Evolutionary conservation across 106 monocot genomes (phyloP).

Genomic region (Hemerocallis citrina): DNA sequence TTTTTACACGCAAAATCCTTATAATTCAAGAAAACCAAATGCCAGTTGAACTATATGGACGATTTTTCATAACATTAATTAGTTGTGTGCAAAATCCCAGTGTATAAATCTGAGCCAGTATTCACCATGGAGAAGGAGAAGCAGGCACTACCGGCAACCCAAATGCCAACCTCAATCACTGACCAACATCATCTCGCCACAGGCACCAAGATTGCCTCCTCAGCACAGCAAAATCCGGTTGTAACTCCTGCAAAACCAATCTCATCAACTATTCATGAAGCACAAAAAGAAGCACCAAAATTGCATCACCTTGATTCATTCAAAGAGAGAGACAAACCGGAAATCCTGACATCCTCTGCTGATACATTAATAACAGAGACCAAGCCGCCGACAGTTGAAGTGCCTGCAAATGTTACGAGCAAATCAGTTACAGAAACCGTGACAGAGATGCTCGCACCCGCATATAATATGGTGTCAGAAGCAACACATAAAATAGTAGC

Average conservation of each 20-base stretch:
- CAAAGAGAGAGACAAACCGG: constrained; percentile 7
- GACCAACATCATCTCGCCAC: not conserved
- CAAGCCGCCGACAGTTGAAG: not conserved
- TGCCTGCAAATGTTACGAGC: not conserved
- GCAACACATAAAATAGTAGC: constrained; percentile 25
- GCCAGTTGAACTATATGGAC: no score
- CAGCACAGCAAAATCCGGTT: not conserved
- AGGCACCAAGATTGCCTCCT: not conserved
- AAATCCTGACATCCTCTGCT: not conserved
- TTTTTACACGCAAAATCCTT: no score
- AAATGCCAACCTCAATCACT: not conserved
- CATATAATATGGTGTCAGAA: constrained; percentile 22
- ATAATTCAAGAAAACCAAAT: no score
- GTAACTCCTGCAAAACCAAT: not conserved
- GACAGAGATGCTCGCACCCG: constrained; percentile 31
- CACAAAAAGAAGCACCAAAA: constrained; percentile 14
- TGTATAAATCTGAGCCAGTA: constrained; percentile 41
- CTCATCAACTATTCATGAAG: not conserved
- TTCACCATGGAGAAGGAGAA: constrained; percentile 15
- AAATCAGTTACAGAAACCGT: constrained; percentile 15
- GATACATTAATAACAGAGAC: not conserved
- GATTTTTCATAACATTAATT: not conserved
- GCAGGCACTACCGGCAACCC: not conserved
- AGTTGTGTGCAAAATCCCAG: constrained; percentile 2
- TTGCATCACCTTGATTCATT: constrained; percentile 15